Evolutionary conservation across 2,329 filamentous ascomycete species (phyloP), one percentile per base, ranked within the genome.

Genomic region (Elsinoe australis): DNA sequence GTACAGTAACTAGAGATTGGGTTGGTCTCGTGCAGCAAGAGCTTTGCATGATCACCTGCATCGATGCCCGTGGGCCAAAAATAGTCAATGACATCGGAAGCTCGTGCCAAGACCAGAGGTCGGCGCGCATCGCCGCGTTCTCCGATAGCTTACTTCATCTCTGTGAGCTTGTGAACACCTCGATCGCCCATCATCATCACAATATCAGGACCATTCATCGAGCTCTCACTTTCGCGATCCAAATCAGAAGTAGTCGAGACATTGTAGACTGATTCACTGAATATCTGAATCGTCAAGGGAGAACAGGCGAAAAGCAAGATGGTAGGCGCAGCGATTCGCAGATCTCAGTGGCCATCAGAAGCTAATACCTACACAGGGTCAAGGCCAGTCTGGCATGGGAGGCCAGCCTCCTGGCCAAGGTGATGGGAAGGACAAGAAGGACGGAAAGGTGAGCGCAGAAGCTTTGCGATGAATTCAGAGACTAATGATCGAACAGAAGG

Each of bases 391-490:
- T 66, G 87, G 86, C 64, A 84, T 94, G 72, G 87, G 86, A 60
- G 76, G 77, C 55, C 82, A 80, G 49, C 79, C 75, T 48, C 74
- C 73, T 52, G 81, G 60, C 44, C 56, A 79, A 53, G 79, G 90
- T 64, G 61, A 59, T 33, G 83, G 83, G 56, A 84, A 83, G 72
- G 89, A 94, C 63, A 95, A 96, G 78, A 96, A 96, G 80, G 90
- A 70, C 47, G 58, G 59, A 51, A 74, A 74, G 66, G 67, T 70
- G 58, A 17, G 58, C 52, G 21, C 31, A 28, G 38, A 36, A 22
- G 7, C 3, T 41, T 19, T 3, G 10, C 10, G 12, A 33, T 31
- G 22, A 26, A 6, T n/a, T 15, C 33, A 19, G 21, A 24, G 21
- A 41, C 39, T 44, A 24, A 34, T 35, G 22, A 5, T n/a, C 28